A percentile compares a stretch with the other conserved stretches of the same genome.
Conservation (phyloP, 768 basidiomycete species). For the Agaricus sinodeliciosus region DNA sequence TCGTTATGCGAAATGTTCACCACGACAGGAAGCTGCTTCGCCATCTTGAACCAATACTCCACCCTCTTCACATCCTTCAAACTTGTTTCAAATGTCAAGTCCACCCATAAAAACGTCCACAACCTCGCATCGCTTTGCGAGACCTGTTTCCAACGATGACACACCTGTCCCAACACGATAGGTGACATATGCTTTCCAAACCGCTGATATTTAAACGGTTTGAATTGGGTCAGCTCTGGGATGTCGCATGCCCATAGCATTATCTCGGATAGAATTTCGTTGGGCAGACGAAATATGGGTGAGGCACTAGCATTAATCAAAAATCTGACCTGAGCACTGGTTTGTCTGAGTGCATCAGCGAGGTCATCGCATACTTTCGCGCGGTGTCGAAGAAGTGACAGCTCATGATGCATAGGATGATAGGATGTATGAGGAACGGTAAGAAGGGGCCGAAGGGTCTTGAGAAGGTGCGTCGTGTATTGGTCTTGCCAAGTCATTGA, state of each 20-base stretch:
- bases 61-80: conserved; percentile 1
- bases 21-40: conserved; percentile 1
- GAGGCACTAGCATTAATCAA: conserved; percentile 9
- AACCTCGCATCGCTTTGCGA: conserved; percentile 5
- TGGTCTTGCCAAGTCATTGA: conserved; percentile 11
- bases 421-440: conserved; percentile 2
- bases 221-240: conserved; percentile 7
- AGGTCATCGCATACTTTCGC: conserved; percentile 8
- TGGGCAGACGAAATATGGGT: conserved; percentile 10
- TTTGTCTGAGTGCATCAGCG: conserved; percentile 1
- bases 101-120: conserved; percentile 11
- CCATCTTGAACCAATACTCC: conserved; percentile 10
- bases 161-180: conserved; percentile 7
- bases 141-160: conserved; percentile 8
- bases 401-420: neutral
- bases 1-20: conserved; percentile 9
- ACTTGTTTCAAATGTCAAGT: conserved; percentile 9
- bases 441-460: conserved; percentile 2
- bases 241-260: conserved; percentile 11
- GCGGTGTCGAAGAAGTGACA: conserved; percentile 2
- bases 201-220: conserved; percentile 10
- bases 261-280: conserved; percentile 10
- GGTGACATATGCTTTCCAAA: conserved; percentile 7
- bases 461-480: conserved; percentile 6
- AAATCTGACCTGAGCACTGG: conserved; percentile 6